phyloP scores from a whole-genome alignment of 2,329 filamentous ascomycete genomes.

The Alternaria ethzedia region DNA sequence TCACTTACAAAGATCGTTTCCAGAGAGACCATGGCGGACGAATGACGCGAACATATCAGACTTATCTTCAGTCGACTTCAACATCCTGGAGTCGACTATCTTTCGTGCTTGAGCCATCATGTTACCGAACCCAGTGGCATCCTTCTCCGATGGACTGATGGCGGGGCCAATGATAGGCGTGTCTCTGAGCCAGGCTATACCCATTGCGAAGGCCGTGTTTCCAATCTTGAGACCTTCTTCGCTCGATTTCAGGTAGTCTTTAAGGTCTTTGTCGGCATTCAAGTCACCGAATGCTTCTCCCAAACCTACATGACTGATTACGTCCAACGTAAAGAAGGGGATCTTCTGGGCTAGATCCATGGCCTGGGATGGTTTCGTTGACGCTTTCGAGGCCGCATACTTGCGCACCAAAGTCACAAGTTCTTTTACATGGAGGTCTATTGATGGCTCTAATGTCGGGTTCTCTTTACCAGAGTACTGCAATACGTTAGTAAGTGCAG shows the following conservation, averaged over 20 bases:
- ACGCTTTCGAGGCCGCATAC: slow-evolving; percentile 44
- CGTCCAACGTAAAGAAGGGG: slow-evolving; percentile 62
- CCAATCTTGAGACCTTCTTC: slow-evolving; percentile 44
- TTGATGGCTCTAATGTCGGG: slow-evolving; percentile 55
- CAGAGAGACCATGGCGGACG: slow-evolving; percentile 53
- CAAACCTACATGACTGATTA: slow-evolving; percentile 62
- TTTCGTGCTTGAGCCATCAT: slow-evolving; percentile 44
- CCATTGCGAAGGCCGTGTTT: slow-evolving; percentile 37
- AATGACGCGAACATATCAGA: slow-evolving; percentile 63
- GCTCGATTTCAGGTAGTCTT: slow-evolving; percentile 54
- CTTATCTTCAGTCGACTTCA: slow-evolving; percentile 50
- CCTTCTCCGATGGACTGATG: slow-evolving; percentile 48
- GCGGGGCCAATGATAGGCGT: slow-evolving; percentile 32
- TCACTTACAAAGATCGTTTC: slow-evolving; percentile 44
- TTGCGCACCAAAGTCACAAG: slow-evolving; percentile 59
- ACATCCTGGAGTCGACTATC: slow-evolving; percentile 51
- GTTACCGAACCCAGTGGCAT: slow-evolving; percentile 34
- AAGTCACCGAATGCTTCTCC: slow-evolving; percentile 61
- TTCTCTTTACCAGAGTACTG: slow-evolving; percentile 65
- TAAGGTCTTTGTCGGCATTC: slow-evolving; percentile 57
- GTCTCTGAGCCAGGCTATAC: slow-evolving; percentile 33
- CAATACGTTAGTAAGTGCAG: slow-evolving; percentile 7
- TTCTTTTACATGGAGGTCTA: slow-evolving; percentile 57
- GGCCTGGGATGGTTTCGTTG: slow-evolving; percentile 36
- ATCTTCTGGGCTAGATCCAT: slow-evolving; percentile 58